Percentiles rank a stretch among this genome's conserved stretches.
Conservation (phyloP, 176 grass and related monocot species). For the sorghum (Sorghum bicolor) region Sorghum_bicolor_NCBIv3 NC_012875.2:16374501-16375000, state of each 20-base stretch:
- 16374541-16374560: neutral
- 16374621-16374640: neutral
- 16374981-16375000: neutral
- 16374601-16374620: neutral
- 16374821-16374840: too few relatives aligned
- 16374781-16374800: neutral
- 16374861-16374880: too few relatives aligned
- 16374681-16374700: too few relatives aligned
- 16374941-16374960: neutral
- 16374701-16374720: neutral
- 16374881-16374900: too few relatives aligned
- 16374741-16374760: conserved; percentile 4
- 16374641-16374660: neutral
- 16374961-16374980: neutral
- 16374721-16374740: neutral
- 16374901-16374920: too few relatives aligned
- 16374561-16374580: conserved; percentile 23
- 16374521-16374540: too few relatives aligned
- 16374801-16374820: conserved; percentile 10
- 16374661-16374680: neutral
- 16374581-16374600: neutral
- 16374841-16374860: too few relatives aligned
- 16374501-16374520: too few relatives aligned
- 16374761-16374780: neutral
- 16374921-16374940: neutral